These are phyloP conservation scores for Pythium oligandrum DNA, from an alignment of 352 stramenopile genomes.

Conservation along the genomic window DNA sequence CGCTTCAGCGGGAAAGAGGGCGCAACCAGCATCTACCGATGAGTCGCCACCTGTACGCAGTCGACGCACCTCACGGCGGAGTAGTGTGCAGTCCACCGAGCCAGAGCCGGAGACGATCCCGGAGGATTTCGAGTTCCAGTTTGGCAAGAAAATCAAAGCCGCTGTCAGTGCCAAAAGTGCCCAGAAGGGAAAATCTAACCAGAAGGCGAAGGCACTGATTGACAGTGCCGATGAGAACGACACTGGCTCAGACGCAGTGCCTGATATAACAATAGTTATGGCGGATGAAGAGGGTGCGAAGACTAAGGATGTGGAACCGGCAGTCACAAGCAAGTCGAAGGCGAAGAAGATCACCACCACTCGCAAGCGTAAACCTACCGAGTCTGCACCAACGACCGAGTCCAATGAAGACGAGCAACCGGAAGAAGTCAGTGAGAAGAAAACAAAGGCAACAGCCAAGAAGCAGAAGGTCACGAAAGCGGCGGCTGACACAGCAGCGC, in stretches of 20 bases:
- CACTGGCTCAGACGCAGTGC: neutral
- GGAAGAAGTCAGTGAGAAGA: too few species aligned
- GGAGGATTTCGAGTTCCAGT: conserved; percentile 30
- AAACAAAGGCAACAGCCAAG: neutral
- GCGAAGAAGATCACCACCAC: too few species aligned
- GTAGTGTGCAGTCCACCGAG: too few species aligned
- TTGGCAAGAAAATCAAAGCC: conserved; percentile 21
- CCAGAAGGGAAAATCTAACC: neutral
- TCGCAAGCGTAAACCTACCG: too few species aligned
- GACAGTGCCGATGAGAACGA: neutral
- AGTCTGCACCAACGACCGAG: too few species aligned
- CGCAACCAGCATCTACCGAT: too few species aligned
- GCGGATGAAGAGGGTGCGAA: conserved; percentile 1
- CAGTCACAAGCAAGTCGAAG: too few species aligned
- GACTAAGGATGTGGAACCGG: too few species aligned
- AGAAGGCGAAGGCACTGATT: conserved; percentile 4
- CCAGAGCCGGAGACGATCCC: conserved; percentile 8
- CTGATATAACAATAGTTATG: neutral
- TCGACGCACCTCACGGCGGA: too few species aligned
- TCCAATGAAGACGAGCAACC: too few species aligned
- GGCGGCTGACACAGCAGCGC: conserved; percentile 4
- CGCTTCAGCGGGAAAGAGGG: too few species aligned
- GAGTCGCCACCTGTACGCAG: too few species aligned
- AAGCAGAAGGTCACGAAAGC: conserved; percentile 1
- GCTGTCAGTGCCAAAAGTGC: conserved; percentile 10